Conservation (phyloP, 495 filamentous ascomycete genomes). For the Xylaria telfairii region DNA sequence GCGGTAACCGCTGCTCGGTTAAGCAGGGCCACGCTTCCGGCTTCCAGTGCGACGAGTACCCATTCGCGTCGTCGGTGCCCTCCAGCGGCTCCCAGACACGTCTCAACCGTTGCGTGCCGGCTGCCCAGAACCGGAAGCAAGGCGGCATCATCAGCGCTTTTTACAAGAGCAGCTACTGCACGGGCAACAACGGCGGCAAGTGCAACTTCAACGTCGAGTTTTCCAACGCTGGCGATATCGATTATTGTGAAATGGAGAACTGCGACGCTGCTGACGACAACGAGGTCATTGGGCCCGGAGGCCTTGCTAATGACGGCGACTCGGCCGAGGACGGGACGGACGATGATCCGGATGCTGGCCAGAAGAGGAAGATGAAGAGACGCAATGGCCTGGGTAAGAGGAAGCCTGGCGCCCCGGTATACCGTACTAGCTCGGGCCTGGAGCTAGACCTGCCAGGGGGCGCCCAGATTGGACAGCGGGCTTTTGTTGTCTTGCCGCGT, state of each 20-base stretch:
- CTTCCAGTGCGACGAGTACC: slow-evolving; percentile 11
- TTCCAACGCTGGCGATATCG: slow-evolving; percentile 8
- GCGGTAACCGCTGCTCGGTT: slow-evolving; percentile 8
- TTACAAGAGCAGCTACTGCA: slow-evolving; percentile 16
- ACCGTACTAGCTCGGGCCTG: slow-evolving; percentile 10
- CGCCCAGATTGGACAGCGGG: slow-evolving; percentile 13
- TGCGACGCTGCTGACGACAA: slow-evolving; percentile 5
- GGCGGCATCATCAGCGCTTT: slow-evolving; percentile 9
- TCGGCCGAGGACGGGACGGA: slow-evolving; percentile 5
- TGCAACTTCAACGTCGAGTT: slow-evolving; percentile 1
- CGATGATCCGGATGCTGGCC: background rate
- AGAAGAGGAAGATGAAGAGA: slow-evolving; percentile 4
- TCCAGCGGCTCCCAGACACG: background rate
- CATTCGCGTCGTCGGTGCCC: slow-evolving; percentile 2
- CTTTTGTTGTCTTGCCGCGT: slow-evolving; percentile 16
- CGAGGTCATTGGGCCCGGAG: slow-evolving; percentile 5
- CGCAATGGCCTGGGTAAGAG: slow-evolving; percentile 8
- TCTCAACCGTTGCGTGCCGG: slow-evolving; percentile 12
- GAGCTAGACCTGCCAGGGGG: slow-evolving; percentile 2
- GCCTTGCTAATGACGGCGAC: background rate
- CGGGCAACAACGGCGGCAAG: slow-evolving; percentile 14
- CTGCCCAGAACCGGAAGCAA: slow-evolving; percentile 13
- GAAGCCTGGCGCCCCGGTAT: background rate
- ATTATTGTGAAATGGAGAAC: background rate
- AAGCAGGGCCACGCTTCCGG: slow-evolving; percentile 2